Evolutionary conservation across 257 asterid species (phyloP).

Genomic region (Plantago major): DNA sequence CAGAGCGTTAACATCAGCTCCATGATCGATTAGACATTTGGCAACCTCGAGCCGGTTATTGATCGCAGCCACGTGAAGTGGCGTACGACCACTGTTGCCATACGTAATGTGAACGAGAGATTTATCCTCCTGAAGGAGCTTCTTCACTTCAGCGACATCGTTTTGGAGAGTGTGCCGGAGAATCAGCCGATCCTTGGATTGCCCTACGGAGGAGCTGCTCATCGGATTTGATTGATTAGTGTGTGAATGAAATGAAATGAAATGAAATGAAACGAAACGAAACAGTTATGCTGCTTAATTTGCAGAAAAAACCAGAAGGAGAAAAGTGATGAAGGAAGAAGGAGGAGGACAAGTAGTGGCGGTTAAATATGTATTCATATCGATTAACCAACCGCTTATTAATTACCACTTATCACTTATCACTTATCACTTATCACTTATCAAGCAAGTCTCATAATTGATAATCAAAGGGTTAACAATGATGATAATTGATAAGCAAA

Average conservation of each 20-base stretch:
- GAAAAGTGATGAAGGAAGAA: not conserved
- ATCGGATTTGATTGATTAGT: not conserved
- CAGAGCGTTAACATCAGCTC: conserved; percentile 91
- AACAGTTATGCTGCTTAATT: not conserved
- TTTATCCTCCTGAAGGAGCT: conserved; percentile 82
- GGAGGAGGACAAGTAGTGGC: too few relatives aligned
- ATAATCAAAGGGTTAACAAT: too few relatives aligned
- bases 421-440: too few relatives aligned
- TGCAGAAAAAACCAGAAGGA: not conserved
- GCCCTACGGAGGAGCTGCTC: conserved; percentile 32
- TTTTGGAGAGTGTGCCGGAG: conserved; percentile 95
- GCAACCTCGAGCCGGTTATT: conserved; percentile 94
- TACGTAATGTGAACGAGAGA: conserved; percentile 75
- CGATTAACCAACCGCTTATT: too few relatives aligned
- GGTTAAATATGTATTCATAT: too few relatives aligned
- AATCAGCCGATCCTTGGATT: conserved; percentile 33
- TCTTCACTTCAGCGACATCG: conserved; percentile 64
- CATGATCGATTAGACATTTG: conserved; percentile 57
- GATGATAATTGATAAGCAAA: too few relatives aligned
- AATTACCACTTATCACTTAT: too few relatives aligned
- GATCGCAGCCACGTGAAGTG: conserved; percentile 91
- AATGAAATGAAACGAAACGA: not conserved
- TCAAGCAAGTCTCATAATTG: too few relatives aligned
- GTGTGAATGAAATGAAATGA: not conserved
- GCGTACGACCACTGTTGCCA: conserved; percentile 81